Base-by-base conservation (phyloP, 2,329 filamentous ascomycete species). In the Helotiales sp. region DNA sequence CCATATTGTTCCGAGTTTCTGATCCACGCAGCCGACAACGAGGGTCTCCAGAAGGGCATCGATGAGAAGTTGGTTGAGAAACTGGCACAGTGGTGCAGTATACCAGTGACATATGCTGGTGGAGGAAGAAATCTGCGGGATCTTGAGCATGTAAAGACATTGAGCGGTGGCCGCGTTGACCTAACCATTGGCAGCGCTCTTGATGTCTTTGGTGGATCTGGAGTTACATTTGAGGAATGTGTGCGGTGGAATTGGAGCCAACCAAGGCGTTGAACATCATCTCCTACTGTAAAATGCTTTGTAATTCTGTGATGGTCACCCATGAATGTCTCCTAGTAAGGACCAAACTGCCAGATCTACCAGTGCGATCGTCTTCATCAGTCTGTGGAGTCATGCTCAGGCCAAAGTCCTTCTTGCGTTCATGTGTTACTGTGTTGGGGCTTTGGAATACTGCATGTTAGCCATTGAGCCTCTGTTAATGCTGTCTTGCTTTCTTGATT, bases 1-100 rank as follows among this genome's bases (percentile, higher is more conserved):
- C 92, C 92, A 5, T 95, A 95, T 75, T 98, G 95, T 77, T 91
- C 90, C 61, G 95, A 99, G 73, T 98, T 99, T 70, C 83, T 99
- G 54, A 95, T 99, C 70, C 95, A 99, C 72, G 95, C 95, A 15
- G 95, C 95, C 40, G 95, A 99, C 73, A 95, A 96, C 63, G 95
- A 99, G 75, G 95, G 95, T 12, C 79, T 98, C 42, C 95, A 98
- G 73, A 83, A 85, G 68, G 95, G 95, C 47, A 90, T 99, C 63
- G 95, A 99, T 68, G 88, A 95, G 72, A 82, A 88, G 64, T 81
- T 99, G 12, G 91, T 99, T 8, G 75, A 80, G 65, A 84, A 81
- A 64, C 78, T 99, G 52, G 86, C 91, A 1, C 77, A 87, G 64
- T 98, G 95, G 92, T 96, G 91, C 72, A 86, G 79, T 36, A 93